A percentile compares a stretch with the other conserved stretches of the same genome.
These are phyloP conservation scores for Combretum micranthum DNA, from an alignment of 345 rosid species.

Conservation along the genomic window DNA sequence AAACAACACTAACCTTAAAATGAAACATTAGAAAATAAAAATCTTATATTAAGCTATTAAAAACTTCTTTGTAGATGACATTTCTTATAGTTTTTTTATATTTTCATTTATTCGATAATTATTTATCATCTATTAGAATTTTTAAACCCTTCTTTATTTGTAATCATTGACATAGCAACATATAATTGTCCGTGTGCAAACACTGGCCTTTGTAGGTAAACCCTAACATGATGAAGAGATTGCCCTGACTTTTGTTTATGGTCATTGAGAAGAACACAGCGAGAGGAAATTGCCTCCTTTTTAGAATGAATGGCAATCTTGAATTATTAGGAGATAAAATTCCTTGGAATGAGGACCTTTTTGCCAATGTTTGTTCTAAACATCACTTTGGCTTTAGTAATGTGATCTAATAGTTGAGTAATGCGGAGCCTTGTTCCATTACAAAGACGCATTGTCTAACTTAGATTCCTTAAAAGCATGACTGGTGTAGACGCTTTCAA, in stretches of 20 bases:
- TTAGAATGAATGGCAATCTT: not conserved
- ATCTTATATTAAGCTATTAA: too few species aligned
- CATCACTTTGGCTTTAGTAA: not conserved
- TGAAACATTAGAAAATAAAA: too few species aligned
- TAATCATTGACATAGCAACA: too few species aligned
- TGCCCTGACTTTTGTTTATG: constrained; percentile 4
- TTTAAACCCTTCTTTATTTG: too few species aligned
- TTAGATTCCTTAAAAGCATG: constrained; percentile 6
- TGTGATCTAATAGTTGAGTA: not conserved
- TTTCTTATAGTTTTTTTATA: too few species aligned
- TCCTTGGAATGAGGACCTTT: not conserved
- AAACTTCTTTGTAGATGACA: too few species aligned
- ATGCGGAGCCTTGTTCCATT: not conserved
- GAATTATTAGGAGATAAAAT: not conserved
- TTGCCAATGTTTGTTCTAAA: not conserved
- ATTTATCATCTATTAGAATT: too few species aligned
- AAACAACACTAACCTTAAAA: too few species aligned
- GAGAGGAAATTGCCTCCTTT: not conserved
- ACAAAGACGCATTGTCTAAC: not conserved
- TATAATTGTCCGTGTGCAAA: too few species aligned
- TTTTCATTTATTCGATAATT: too few species aligned
- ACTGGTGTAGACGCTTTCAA: not conserved
- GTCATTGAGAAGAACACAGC: not conserved
- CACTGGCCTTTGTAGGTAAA: not conserved
- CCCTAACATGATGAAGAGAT: not conserved